phyloP scores from a whole-genome alignment of 495 filamentous ascomycete genomes.

The Terfezia boudieri region DNA sequence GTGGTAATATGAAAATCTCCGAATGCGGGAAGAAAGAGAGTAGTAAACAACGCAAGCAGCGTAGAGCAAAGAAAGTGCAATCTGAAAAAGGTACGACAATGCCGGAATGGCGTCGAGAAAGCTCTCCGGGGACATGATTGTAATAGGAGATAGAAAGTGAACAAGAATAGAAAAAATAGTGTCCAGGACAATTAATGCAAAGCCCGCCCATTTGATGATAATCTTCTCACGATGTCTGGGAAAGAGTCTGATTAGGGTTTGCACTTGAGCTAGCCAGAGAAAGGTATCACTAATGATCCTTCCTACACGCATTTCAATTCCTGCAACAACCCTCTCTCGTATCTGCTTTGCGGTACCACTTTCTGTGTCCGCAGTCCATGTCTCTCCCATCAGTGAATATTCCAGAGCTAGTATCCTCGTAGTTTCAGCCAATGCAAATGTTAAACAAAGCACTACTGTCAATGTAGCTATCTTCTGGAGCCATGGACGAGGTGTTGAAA shows the following conservation, averaged over 20 bases:
- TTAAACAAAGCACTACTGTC: conserved; percentile 73
- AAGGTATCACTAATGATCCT: conserved; percentile 84
- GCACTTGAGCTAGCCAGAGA: conserved; percentile 90
- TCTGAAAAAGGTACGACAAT: conserved; percentile 78
- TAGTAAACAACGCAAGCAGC: conserved; percentile 95
- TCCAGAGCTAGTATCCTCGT: conserved; percentile 62
- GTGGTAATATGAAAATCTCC: conserved; percentile 77
- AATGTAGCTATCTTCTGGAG: conserved; percentile 85
- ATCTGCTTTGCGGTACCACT: conserved; percentile 40
- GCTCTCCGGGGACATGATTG: conserved; percentile 35
- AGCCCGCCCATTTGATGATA: conserved; percentile 95
- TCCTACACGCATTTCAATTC: conserved; percentile 65
- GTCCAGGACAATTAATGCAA: conserved; percentile 76
- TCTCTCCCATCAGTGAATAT: conserved; percentile 33
- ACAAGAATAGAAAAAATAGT: conserved; percentile 74
- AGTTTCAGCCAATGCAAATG: conserved; percentile 76
- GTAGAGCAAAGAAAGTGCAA: conserved; percentile 73
- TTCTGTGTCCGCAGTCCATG: conserved; percentile 21
- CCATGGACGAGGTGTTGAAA: conserved; percentile 73
- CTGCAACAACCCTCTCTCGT: conserved; percentile 51
- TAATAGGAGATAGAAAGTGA: conserved; percentile 46
- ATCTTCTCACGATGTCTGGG: conserved; percentile 93
- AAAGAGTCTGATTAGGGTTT: conserved; percentile 86
- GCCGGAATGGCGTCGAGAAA: conserved; percentile 83
- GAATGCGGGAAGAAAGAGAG: conserved; percentile 71